A percentile compares a stretch with the other conserved stretches of the same genome.
Conservation (phyloP, 2,329 filamentous ascomycete genomes). For the Sporothrix pseudoabietina region DNA sequence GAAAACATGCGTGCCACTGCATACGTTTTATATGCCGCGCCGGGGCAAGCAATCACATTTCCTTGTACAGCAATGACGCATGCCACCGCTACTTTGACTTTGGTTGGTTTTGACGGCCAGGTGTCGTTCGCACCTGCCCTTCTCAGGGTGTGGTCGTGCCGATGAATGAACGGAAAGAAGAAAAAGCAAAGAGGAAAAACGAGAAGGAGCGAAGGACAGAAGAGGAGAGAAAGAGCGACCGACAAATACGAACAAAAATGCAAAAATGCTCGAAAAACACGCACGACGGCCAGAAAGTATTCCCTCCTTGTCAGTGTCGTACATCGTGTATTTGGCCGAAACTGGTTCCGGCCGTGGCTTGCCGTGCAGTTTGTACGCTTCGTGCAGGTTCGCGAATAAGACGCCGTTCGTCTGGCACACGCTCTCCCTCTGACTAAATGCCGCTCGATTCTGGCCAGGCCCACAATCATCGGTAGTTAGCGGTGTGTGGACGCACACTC, state of each 20-base stretch:
- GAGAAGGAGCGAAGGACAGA: neutral
- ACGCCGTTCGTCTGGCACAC: constrained; percentile 25
- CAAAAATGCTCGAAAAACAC: neutral
- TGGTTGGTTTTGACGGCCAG: neutral
- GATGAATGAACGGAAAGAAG: neutral
- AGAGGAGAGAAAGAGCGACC: neutral
- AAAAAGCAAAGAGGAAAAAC: neutral
- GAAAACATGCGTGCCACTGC: neutral
- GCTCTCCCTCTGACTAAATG: constrained; percentile 21
- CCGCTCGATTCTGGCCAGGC: constrained; percentile 4
- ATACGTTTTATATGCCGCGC: constrained; percentile 11
- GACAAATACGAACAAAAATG: constrained; percentile 3
- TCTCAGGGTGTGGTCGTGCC: constrained; percentile 7
- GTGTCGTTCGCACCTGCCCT: constrained; percentile 1
- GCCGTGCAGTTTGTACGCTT: neutral
- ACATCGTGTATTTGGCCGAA: constrained; percentile 6
- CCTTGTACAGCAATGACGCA: neutral
- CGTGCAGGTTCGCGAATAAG: constrained; percentile 23
- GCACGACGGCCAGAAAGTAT: neutral
- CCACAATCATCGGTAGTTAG: constrained; percentile 16
- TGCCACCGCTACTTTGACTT: neutral
- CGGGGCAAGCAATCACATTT: neutral
- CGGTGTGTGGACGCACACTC: constrained; percentile 15
- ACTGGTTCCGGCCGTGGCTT: neutral
- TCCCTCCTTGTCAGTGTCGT: neutral